Base-by-base conservation (phyloP, 2,329 filamentous ascomycete genomes). In the Didymellaceae sp. region DNA sequence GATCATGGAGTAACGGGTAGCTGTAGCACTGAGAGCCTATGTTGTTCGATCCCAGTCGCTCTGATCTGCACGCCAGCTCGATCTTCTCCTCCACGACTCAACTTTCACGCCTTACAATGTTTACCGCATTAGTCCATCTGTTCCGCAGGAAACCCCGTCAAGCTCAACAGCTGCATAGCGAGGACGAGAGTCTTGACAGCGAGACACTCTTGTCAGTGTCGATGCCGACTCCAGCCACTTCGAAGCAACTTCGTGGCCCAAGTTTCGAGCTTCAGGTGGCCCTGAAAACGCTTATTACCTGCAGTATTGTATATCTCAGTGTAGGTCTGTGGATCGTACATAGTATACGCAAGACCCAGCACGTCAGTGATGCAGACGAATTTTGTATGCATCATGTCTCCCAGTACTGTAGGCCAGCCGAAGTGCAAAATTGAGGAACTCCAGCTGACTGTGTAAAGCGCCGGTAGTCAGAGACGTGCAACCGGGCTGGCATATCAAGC, bases 401-500 rank as follows among this genome's bases (percentile, higher is more conserved):
- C 13, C 57, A 62, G 18, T 70, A 71, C 30, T 71, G 70, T 72
- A 56, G 42, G 64, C 39, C 4, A 5, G n/a, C 11, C 10, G 6
- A 5, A n/a, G 8, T 14, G n/a, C 6, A 14, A 13, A 5, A 10
- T 2, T 16, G 7, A 4, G 32, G 14, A 3, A 13, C 6, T 10
- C 6, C 4, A 5, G 5, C 41, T 51, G 20, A 48, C 14, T 3
- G n/a, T 2, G 4, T 18, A 10, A 26, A 70, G 71, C 71, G 13
- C 72, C 71, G 1, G 45, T 73, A 0, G 58, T 70, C 18, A 69
- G 73, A 18, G 74, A 79, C 7, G 65, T 80, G 5, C 61, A 71
- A 18, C 70, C 80, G 4, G 61, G 65, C 9, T 81, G 78, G 62
- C 65, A 72, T 9, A 61, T 62, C 0, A 64, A 76, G 41, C 57